These are phyloP conservation scores for Aspergillus conjunctus DNA, from an alignment of 495 filamentous ascomycete species.

Conservation along the genomic window DNA sequence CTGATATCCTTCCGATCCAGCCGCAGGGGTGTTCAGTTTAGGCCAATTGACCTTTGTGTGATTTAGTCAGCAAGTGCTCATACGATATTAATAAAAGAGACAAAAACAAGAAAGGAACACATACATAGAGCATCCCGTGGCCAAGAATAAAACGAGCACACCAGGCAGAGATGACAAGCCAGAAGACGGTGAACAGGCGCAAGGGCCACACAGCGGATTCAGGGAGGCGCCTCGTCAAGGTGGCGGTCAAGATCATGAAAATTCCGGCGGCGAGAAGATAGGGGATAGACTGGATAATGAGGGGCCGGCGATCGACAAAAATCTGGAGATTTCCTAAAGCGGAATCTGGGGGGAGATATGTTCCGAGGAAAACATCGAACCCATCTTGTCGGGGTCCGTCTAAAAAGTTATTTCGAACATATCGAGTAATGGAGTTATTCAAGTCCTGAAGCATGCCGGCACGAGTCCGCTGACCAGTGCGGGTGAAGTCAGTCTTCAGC, in stretches of 20 bases:
- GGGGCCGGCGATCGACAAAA: slow-evolving; percentile 84
- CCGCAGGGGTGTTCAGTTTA: slow-evolving; percentile 83
- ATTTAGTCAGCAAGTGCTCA: slow-evolving; percentile 7
- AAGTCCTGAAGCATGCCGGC: slow-evolving; percentile 80
- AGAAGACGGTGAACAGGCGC: slow-evolving; percentile 75
- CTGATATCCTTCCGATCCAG: slow-evolving; percentile 83
- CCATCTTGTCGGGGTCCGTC: slow-evolving; percentile 94
- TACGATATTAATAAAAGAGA: not conserved
- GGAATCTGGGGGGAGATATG: slow-evolving; percentile 70
- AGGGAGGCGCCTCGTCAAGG: slow-evolving; percentile 67
- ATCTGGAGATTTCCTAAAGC: slow-evolving; percentile 64
- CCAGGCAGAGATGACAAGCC: slow-evolving; percentile 68
- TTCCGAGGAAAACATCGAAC: slow-evolving; percentile 90
- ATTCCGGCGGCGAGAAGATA: slow-evolving; percentile 86
- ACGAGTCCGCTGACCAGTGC: slow-evolving; percentile 82
- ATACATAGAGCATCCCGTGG: slow-evolving; percentile 91
- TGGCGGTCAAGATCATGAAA: slow-evolving; percentile 81
- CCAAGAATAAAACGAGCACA: slow-evolving; percentile 69
- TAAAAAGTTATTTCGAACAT: slow-evolving; percentile 85
- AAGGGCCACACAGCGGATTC: slow-evolving; percentile 74
- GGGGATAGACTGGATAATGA: slow-evolving; percentile 85
- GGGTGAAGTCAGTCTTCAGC: slow-evolving; percentile 93
- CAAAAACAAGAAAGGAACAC: slow-evolving; percentile 34
- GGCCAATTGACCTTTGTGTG: slow-evolving; percentile 91
- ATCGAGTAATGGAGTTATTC: slow-evolving; percentile 80